These are phyloP conservation scores for Albizia julibrissin DNA, from an alignment of 306 rosid genomes.

Conservation along the genomic window DNA sequence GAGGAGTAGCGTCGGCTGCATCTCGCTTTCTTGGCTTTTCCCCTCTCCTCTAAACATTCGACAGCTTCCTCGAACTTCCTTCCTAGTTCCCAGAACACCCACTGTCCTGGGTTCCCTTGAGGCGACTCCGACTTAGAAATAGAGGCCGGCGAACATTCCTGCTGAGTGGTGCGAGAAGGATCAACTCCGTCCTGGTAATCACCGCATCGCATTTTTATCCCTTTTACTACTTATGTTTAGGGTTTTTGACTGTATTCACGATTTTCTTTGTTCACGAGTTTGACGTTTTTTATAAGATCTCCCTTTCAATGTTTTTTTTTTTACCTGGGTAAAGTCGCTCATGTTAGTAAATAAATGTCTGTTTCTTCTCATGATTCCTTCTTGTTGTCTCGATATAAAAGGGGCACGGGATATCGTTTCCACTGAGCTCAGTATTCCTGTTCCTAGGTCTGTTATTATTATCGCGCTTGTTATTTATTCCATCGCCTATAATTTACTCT, in stretches of 20 bases:
- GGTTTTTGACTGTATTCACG: background rate
- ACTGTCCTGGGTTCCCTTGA: background rate
- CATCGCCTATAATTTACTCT: background rate
- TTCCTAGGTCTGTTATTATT: background rate
- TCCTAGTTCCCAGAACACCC: background rate
- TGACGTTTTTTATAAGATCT: conserved; percentile 26
- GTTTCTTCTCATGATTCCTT: background rate
- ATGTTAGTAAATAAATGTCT: background rate
- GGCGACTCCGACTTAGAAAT: background rate
- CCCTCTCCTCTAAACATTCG: background rate
- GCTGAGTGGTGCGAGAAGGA: conserved; percentile 17
- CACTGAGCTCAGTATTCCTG: background rate
- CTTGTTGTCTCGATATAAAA: background rate
- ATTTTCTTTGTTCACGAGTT: conserved; percentile 8
- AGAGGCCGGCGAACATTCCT: background rate
- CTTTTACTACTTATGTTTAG: conserved; percentile 8
- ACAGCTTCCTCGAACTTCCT: background rate
- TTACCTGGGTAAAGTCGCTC: background rate
- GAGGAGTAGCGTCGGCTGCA: background rate
- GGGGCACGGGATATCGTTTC: background rate
- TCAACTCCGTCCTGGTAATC: conserved; percentile 16
- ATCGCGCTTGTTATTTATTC: background rate
- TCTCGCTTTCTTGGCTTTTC: background rate
- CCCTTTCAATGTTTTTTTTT: background rate
- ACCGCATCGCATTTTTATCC: background rate